Base-by-base conservation (phyloP, 106 monocot species). In the Amphibolis antarctica region DNA sequence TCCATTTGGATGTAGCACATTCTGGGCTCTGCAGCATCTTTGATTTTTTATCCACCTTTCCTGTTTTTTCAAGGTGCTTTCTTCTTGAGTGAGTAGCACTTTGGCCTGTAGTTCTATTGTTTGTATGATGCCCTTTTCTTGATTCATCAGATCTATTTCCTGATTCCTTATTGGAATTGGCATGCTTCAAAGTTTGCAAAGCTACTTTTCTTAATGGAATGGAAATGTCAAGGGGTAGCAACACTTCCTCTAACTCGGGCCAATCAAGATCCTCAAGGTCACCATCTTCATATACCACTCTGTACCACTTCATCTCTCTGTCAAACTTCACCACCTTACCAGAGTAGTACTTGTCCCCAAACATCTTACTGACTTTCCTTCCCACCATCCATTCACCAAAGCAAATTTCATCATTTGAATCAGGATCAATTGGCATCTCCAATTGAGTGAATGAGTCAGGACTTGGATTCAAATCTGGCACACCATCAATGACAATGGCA, bases 221-320 rank as follows among this genome's bases (percentile, higher is more conserved):
- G 19, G 80, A 76, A 62, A 88, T 80, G 53, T 92, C 92, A 69
- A 87, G 68, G 24, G 92, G 84, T 36, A 82, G 19, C 46, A 92
- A 52, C 27, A 82, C 56, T 22, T 77, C 77, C 63, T 84, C 77
- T 14, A 92, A 67, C 70, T 92, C 86, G 59, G 67, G 62, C 84
- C 86, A 87, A 51, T 82, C 78, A 28, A 92, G 73, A 73, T 84
- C 87, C 66, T 92, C 84, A 46, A 62, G 62, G 64, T 88, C 82
- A 17, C 88, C 85, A 72, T 88, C 88, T 77, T 93, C 82, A 71
- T 93, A 93, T 9, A 83, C 78, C 47, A 93, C 83, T 44, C 67
- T 76, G 46, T 83, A 92, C 84, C 86, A 92, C 55, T 92, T 83
- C 46, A 61, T 69, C 71, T 87, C 78, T 47, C 58, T 31, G 53